Conservation (phyloP, 805 yeast genomes). For the Candida khao-thaluensis region DNA sequence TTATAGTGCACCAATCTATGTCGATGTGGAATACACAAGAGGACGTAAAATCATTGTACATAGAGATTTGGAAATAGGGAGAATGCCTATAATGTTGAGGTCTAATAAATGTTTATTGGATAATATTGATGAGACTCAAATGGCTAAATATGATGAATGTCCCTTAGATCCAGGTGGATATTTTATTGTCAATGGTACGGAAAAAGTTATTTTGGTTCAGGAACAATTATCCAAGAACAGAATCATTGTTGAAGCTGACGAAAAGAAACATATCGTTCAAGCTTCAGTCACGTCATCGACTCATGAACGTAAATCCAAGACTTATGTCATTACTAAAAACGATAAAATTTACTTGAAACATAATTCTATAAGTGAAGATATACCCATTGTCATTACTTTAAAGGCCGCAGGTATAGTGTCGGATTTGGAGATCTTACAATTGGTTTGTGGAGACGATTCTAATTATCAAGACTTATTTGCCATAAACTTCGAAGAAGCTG, state of each 20-base stretch:
- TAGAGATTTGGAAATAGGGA: slow-evolving; percentile 88
- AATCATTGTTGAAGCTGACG: slow-evolving; percentile 97
- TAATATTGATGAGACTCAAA: slow-evolving; percentile 72
- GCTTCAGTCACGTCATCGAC: slow-evolving; percentile 98
- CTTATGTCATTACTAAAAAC: slow-evolving; percentile 91
- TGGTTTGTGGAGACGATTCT: slow-evolving; percentile 89
- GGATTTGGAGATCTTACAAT: slow-evolving; percentile 88
- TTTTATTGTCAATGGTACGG: slow-evolving; percentile 96
- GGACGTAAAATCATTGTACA: slow-evolving; percentile 91
- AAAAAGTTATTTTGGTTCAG: slow-evolving; percentile 93
- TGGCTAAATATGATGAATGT: slow-evolving; percentile 91
- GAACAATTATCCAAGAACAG: slow-evolving; percentile 96
- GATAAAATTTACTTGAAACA: slow-evolving; percentile 88
- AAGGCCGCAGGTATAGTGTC: slow-evolving; percentile 95
- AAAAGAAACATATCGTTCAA: slow-evolving; percentile 88
- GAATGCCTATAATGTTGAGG: slow-evolving; percentile 98
- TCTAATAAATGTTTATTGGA: slow-evolving; percentile 86
- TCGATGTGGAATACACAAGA: slow-evolving; percentile 95
- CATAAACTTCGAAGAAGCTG: slow-evolving; percentile 90
- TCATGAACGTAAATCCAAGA: slow-evolving; percentile 96
- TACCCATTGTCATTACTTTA: slow-evolving; percentile 88
- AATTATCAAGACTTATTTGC: slow-evolving; percentile 90
- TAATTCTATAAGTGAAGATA: slow-evolving; percentile 91
- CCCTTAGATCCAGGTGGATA: slow-evolving; percentile 99
- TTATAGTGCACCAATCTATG: slow-evolving; percentile 92